These are phyloP conservation scores for Parachaetomium inaequale DNA, from an alignment of 495 filamentous ascomycete genomes.

Conservation along the genomic window DNA sequence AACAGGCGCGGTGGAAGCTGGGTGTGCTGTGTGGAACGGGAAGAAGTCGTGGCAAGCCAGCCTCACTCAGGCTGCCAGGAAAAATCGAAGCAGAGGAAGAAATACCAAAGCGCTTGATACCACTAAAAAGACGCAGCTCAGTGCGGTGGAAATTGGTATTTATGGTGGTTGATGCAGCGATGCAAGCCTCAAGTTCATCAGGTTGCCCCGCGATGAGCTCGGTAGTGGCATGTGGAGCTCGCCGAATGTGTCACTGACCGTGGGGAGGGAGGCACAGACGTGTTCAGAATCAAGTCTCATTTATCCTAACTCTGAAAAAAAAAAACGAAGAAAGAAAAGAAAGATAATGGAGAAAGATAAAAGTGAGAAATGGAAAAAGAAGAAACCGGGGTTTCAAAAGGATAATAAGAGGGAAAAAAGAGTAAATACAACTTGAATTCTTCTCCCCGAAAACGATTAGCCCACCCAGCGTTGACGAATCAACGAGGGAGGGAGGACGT, in stretches of 20 bases:
- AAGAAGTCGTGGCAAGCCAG: background rate
- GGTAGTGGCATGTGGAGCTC: slow-evolving; percentile 8
- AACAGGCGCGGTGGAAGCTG: background rate
- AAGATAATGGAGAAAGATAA: too few relatives aligned
- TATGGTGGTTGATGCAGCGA: background rate
- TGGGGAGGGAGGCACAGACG: too few relatives aligned
- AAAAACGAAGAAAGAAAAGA: too few relatives aligned
- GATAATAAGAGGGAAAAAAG: too few relatives aligned
- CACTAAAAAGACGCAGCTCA: background rate
- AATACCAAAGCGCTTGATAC: background rate
- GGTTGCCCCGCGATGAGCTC: slow-evolving; percentile 10
- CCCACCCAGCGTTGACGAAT: too few relatives aligned
- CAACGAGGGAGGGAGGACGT: too few relatives aligned
- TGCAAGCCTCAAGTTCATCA: background rate
- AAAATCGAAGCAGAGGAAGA: background rate
- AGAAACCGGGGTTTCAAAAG: too few relatives aligned
- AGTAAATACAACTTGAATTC: too few relatives aligned
- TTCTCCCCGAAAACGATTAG: too few relatives aligned
- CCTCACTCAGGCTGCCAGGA: background rate
- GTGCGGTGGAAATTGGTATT: background rate
- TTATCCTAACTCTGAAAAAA: too few relatives aligned
- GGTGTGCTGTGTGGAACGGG: background rate
- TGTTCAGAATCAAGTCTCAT: too few relatives aligned
- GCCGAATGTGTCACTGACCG: slow-evolving; percentile 40
- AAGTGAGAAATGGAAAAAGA: too few relatives aligned